A percentile compares a stretch with the other conserved stretches of the same genome.
Evolutionary conservation across 139 green algal genomes (phyloP).

Genomic region (Auxenochlorella pyrenoidosa): DNA sequence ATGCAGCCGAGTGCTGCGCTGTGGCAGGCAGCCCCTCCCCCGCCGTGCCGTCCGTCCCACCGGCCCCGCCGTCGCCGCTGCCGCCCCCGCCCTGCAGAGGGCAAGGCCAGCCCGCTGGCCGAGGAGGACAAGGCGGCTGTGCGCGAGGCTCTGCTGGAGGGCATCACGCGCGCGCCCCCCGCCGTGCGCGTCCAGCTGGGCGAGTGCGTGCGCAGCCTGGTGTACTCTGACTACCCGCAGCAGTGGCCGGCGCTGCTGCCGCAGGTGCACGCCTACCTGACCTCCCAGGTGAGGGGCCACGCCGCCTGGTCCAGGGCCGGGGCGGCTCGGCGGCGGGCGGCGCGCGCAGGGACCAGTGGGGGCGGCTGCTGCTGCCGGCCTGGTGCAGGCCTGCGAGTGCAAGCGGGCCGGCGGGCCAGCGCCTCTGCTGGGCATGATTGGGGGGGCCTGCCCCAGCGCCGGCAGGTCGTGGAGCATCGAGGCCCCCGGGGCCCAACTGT

Average conservation of each 20-base stretch:
- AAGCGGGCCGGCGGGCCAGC: no score
- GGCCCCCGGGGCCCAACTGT: no score
- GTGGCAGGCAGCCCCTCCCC: no score
- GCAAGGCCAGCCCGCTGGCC: slow-evolving; percentile 42
- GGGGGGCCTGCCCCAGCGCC: no score
- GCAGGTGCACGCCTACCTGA: slow-evolving; percentile 57
- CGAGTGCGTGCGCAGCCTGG: slow-evolving; percentile 86
- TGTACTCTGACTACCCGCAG: slow-evolving; percentile 89
- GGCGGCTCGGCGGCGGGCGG: no score
- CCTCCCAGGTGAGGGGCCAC: slow-evolving; percentile 35
- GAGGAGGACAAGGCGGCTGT: slow-evolving; percentile 83
- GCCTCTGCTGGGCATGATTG: no score
- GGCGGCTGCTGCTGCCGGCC: no score
- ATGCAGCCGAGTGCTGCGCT: no score
- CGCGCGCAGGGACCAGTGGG: no score
- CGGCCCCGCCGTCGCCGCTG: neutral
- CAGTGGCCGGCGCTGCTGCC: slow-evolving; percentile 86
- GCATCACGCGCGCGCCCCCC: slow-evolving; percentile 54
- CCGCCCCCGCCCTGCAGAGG: neutral
- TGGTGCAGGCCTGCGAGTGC: no score
- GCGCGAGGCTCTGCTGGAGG: slow-evolving; percentile 51
- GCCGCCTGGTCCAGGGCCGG: no score
- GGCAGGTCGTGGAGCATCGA: no score
- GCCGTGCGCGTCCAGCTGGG: slow-evolving; percentile 81
- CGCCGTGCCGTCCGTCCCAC: neutral